Base-by-base conservation (phyloP, 192 early-diverging fungal genomes). In the Backusella mclennaniae region DNA sequence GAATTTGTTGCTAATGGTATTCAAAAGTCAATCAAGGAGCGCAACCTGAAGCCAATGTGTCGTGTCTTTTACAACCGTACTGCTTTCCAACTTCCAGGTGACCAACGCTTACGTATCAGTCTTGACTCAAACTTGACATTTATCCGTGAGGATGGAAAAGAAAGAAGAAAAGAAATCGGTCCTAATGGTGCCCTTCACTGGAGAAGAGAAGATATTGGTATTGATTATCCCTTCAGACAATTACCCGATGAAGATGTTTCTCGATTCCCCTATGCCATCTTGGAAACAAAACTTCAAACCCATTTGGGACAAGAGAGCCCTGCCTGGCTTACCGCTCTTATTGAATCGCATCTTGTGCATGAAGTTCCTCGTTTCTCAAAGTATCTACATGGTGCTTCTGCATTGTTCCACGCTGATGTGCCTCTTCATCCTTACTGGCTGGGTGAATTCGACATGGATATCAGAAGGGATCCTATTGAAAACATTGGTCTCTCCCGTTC, bases 231-330 rank as follows among this genome's bases (percentile, higher is more conserved):
- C 6, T 87, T 87, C 69, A 31, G 79, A 14, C 49, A 81, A 3
- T 38, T 85, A 29, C 42, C 33, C 0, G 79, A 84, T 0, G 41
- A 76, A 35, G 81, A 83, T 31, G 90, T 95, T 56, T 82, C 85
- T 42, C 87, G 89, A 39, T 99, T 99, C 87, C 97, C 97, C n/a
- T 98, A 96, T 77, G 97, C 98, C 63, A 85, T 99, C 6, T 87
- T 99, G 21, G 98, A 96, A 71, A 87, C 95, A 67, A 96, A 96
- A 84, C 73, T 96, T 29, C 91, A 96, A 75, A 87, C 87, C 19
- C 85, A 91, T 52, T 82, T 87, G 39, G 91, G 91, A 15, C 85
- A 89, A 21, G 79, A 88, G 35, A 86, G 89, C 6, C 95, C 95
- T 8, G 76, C 81, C 9, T 96, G 95, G 95, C 87, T 95, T 17